Conservation (phyloP, 176 grass and related monocot genomes). For the Poa annua region DNA sequence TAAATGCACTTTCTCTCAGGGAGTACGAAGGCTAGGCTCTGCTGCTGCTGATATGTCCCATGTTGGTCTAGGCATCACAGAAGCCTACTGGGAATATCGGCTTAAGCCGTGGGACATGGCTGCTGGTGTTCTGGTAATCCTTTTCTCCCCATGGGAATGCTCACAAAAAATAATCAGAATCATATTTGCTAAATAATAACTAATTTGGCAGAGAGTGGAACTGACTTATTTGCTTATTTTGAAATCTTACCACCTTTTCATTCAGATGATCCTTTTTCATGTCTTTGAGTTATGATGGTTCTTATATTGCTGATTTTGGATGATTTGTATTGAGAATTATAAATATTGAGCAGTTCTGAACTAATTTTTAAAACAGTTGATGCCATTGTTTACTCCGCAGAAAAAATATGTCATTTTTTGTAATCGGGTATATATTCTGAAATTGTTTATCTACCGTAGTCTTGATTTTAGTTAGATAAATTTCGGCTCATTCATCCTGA, state of each 20-base stretch:
- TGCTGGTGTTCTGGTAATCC: constrained; percentile 84
- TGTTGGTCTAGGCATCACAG: constrained; percentile 89
- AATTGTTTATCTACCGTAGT: background rate
- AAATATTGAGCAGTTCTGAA: background rate
- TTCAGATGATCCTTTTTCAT: constrained; percentile 28
- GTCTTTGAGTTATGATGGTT: constrained; percentile 1
- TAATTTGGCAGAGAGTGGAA: background rate
- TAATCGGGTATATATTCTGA: background rate
- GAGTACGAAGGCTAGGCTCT: constrained; percentile 91
- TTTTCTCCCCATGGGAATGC: background rate
- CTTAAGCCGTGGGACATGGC: constrained; percentile 99
- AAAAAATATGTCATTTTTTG: too few relatives aligned
- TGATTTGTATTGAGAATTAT: background rate
- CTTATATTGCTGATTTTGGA: background rate
- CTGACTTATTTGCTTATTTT: background rate
- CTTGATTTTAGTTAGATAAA: constrained; percentile 17
- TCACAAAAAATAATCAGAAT: background rate
- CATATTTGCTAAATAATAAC: constrained; percentile 11
- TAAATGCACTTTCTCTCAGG: constrained; percentile 45
- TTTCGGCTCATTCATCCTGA: constrained; percentile 2
- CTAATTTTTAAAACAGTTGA: background rate
- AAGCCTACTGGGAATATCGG: constrained; percentile 93
- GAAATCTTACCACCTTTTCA: background rate
- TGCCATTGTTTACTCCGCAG: background rate
- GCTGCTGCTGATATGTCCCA: constrained; percentile 95